Conservation (phyloP, 257 asterid species). For the Parsonsia alboflavescens region DNA sequence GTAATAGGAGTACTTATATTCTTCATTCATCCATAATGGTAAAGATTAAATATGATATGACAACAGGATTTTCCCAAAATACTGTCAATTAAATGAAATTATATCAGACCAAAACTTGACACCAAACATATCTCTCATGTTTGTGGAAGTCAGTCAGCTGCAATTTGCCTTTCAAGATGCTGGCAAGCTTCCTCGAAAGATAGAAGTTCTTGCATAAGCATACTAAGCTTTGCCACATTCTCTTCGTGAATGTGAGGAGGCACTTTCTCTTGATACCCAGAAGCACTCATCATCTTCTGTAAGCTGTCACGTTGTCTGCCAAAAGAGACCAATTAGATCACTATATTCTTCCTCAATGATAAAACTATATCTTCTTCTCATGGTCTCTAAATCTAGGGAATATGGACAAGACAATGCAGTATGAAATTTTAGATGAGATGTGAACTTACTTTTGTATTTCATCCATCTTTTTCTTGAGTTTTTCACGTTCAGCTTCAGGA, state of each 20-base stretch:
- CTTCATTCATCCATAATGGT: too few species aligned
- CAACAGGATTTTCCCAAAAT: background rate
- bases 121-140: too few species aligned
- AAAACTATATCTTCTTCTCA: background rate
- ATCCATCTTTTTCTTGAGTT: slow-evolving; percentile 70
- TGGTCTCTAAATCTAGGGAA: background rate
- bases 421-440: slow-evolving; percentile 4
- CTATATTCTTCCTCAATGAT: background rate
- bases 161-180: slow-evolving; percentile 46
- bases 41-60: background rate
- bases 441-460: slow-evolving; percentile 61
- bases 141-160: background rate
- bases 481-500: slow-evolving; percentile 72
- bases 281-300: slow-evolving; percentile 47
- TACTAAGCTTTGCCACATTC: slow-evolving; percentile 47
- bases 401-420: background rate
- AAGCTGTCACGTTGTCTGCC: slow-evolving; percentile 68
- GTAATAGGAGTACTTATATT: too few species aligned
- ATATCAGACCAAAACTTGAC: background rate
- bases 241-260: slow-evolving; percentile 51
- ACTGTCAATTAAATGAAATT: background rate
- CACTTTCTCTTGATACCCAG: slow-evolving; percentile 73
- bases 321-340: slow-evolving; percentile 6
- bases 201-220: slow-evolving; percentile 46
- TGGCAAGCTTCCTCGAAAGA: slow-evolving; percentile 54